phyloP scores from a whole-genome alignment of 1,284 basidiomycete species.

The Puccinia novopanici region DNA sequence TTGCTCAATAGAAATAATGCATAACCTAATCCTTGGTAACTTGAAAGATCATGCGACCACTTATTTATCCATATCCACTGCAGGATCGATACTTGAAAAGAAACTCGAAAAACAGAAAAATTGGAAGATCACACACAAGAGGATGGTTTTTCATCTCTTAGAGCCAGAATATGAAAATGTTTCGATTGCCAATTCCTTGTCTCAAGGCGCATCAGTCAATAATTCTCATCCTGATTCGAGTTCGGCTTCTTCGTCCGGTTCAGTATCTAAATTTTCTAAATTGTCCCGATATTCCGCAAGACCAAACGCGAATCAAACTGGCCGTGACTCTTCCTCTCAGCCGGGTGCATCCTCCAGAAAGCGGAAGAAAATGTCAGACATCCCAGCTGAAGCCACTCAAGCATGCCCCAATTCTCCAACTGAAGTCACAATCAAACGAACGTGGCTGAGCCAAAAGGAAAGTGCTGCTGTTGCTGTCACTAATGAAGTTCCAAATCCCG shows the following conservation, averaged over 20 bases:
- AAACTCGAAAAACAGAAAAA: constrained; percentile 9
- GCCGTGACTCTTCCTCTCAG: not conserved
- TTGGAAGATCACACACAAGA: constrained; percentile 4
- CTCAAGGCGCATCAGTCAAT: not conserved
- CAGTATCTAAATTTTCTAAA: constrained; percentile 9
- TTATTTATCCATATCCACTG: constrained; percentile 6
- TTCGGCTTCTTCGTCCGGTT: not conserved
- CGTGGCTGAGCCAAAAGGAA: not conserved
- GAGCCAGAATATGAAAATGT: not conserved
- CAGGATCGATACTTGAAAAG: not conserved
- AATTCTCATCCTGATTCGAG: not conserved
- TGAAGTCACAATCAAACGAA: not conserved
- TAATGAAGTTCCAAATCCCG: not conserved
- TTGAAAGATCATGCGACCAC: constrained; percentile 58
- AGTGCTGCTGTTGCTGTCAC: not conserved
- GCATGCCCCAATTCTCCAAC: not conserved
- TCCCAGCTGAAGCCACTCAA: not conserved
- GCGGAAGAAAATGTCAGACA: not conserved
- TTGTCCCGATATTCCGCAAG: not conserved
- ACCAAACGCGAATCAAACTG: not conserved
- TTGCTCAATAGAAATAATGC: constrained; percentile 23
- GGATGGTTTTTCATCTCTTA: constrained; percentile 15
- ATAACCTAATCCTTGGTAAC: constrained; percentile 66
- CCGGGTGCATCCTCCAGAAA: not conserved
- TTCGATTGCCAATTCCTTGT: not conserved